Conservation (phyloP, 805 yeast species). For the Candida vaughaniae region DNA sequence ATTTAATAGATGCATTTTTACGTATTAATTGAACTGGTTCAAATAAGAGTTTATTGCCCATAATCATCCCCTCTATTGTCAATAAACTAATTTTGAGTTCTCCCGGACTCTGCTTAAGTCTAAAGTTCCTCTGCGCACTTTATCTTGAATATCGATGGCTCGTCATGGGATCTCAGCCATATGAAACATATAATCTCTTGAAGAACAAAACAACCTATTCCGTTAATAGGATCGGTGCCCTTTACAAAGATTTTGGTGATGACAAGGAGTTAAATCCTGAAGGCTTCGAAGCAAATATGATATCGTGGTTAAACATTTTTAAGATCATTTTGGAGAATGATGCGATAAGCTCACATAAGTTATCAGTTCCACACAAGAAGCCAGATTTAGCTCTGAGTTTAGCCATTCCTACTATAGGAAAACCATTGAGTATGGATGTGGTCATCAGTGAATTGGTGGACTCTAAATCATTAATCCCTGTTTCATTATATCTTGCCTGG, state of each 20-base stretch:
- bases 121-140: too few relatives aligned
- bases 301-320: conserved; percentile 30
- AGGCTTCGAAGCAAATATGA: conserved; percentile 42
- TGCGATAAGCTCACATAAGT: conserved; percentile 14
- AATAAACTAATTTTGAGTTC: too few relatives aligned
- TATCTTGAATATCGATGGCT: too few relatives aligned
- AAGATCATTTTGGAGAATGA: conserved; percentile 17
- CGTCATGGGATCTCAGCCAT: not conserved
- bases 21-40: too few relatives aligned
- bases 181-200: conserved; percentile 6
- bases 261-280: conserved; percentile 36
- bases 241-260: conserved; percentile 34
- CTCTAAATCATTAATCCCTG: conserved; percentile 19
- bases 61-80: too few relatives aligned
- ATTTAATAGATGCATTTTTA: too few relatives aligned
- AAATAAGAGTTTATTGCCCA: too few relatives aligned
- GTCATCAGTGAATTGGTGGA: conserved; percentile 26
- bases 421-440: conserved; percentile 26
- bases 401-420: conserved; percentile 28
- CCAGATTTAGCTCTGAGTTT: conserved; percentile 17
- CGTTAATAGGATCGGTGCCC: conserved; percentile 11
- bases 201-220: conserved; percentile 7
- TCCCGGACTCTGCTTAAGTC: too few relatives aligned
- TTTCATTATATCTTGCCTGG: conserved; percentile 8
- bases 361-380: conserved; percentile 15